Evolutionary conservation across 202 grass and related monocot genomes (phyloP).

Genomic region (Eragrostis tef): DNA sequence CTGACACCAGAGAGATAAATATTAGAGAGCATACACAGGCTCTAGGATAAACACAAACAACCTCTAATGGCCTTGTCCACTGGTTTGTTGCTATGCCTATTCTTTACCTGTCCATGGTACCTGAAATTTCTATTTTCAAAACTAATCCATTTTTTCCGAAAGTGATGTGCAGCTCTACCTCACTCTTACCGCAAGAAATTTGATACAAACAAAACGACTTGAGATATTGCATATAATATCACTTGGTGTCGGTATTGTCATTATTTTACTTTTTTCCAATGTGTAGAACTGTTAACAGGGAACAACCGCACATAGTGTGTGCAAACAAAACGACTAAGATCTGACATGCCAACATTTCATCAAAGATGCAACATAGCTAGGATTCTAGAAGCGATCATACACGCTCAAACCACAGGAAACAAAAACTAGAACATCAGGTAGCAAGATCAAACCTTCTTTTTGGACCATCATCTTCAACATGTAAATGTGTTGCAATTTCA

Average conservation of each 20-base stretch:
- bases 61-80: not conserved
- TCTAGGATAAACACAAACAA: not conserved
- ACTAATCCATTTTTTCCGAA: not conserved
- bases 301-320: not conserved
- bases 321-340: slow-evolving; percentile 1
- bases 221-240: not conserved
- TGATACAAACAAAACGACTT: no score
- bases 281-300: not conserved
- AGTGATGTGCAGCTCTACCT: not conserved
- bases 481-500: slow-evolving; percentile 74
- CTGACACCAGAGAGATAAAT: not conserved
- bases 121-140: not conserved
- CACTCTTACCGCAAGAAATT: not conserved
- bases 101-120: not conserved
- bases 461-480: slow-evolving; percentile 86
- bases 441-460: slow-evolving; percentile 77
- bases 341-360: slow-evolving; percentile 8
- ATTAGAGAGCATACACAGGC: not conserved
- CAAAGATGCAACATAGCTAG: slow-evolving; percentile 6
- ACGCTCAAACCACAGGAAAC: slow-evolving; percentile 24
- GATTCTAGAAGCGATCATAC: not conserved
- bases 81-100: not conserved
- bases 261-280: not conserved
- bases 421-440: slow-evolving; percentile 25
- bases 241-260: not conserved